phyloP scores from a whole-genome alignment of 495 filamentous ascomycete species.

The Neurospora sp. region DNA sequence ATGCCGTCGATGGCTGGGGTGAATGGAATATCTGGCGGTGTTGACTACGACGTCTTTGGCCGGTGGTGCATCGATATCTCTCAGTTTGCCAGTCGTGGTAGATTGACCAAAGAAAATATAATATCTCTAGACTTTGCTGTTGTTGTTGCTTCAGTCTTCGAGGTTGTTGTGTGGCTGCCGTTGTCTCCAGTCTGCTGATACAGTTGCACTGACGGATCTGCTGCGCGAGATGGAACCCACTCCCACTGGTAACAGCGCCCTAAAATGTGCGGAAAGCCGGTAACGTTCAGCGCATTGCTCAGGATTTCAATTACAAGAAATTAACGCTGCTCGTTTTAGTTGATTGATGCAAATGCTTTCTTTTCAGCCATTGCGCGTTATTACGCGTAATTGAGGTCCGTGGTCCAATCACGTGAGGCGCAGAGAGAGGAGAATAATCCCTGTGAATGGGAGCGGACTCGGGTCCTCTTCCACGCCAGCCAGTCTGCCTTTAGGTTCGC shows the following conservation, averaged over 20 bases:
- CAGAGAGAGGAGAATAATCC: background rate
- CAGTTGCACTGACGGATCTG: background rate
- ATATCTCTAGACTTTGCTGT: background rate
- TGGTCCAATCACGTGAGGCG: conserved; percentile 7
- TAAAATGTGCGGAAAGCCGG: background rate
- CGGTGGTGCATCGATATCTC: background rate
- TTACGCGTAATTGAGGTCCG: background rate
- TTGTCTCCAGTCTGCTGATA: background rate
- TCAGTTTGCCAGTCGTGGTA: background rate
- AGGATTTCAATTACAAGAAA: background rate
- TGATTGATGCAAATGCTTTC: background rate
- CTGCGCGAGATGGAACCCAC: background rate
- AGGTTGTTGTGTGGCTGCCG: background rate
- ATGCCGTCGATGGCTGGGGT: background rate
- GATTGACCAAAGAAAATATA: background rate
- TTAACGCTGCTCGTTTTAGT: background rate
- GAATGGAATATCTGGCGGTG: background rate
- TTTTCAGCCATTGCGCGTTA: background rate
- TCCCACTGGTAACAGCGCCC: background rate
- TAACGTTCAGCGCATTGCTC: background rate
- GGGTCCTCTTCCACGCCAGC: background rate
- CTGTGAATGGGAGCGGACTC: background rate
- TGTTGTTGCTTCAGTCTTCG: background rate
- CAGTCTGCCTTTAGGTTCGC: conserved; percentile 9
- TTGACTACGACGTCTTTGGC: background rate